phyloP scores from a whole-genome alignment of 768 basidiomycete species.

The Infundibulicybe gibba region DNA sequence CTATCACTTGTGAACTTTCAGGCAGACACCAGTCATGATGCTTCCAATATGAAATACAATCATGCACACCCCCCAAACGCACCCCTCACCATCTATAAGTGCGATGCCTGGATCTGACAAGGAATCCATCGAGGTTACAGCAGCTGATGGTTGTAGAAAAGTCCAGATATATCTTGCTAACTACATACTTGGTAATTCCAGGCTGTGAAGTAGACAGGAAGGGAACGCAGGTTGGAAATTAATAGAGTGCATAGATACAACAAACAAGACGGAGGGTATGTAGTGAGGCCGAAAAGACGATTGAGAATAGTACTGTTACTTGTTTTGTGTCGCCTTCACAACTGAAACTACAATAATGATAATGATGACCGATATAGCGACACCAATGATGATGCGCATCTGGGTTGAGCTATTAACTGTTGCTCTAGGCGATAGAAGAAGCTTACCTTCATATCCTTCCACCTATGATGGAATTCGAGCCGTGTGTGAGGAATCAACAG shows the following conservation, averaged over 20 bases:
- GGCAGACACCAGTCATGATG: no score
- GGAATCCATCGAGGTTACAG: no score
- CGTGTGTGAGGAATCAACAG: background rate
- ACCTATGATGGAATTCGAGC: conserved; percentile 50
- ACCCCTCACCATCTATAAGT: no score
- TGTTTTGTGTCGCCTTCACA: conserved; percentile 75
- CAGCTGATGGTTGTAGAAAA: no score
- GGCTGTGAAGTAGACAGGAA: no score
- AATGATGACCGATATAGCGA: conserved; percentile 85
- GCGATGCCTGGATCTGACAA: no score
- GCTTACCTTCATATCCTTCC: conserved; percentile 94
- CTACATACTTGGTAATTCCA: no score
- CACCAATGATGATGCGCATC: conserved; percentile 97
- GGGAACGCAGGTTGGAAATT: no score
- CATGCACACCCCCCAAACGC: no score
- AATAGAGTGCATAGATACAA: conserved; percentile 42
- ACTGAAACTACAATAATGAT: conserved; percentile 95
- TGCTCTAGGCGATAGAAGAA: conserved; percentile 6
- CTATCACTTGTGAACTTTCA: no score
- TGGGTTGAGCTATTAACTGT: conserved; percentile 22
- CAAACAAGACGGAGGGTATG: conserved; percentile 21
- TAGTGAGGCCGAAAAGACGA: conserved; percentile 5
- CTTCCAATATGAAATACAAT: no score
- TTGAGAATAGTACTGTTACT: conserved; percentile 8
- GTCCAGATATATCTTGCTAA: no score